Base-by-base conservation (phyloP, 768 basidiomycete genomes). In the Suillus americanus region DNA sequence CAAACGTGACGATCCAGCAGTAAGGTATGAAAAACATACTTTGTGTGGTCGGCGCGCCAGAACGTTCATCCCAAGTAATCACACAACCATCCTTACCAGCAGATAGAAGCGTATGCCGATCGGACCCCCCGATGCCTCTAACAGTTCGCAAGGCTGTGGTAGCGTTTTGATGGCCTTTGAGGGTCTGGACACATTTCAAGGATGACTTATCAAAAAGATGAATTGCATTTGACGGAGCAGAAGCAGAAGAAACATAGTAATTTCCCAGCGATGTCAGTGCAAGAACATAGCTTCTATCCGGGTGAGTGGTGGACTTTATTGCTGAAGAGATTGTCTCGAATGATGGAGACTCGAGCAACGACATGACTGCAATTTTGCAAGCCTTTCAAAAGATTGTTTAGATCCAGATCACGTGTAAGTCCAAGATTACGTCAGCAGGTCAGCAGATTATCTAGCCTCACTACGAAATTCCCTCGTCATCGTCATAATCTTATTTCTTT, bases 41-140 rank as follows among this genome's bases (percentile, higher is more conserved):
- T 80, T 86, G 84, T 41, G 89, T 82, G 55, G 81, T 77, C 57
- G 81, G 77, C 7, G 83, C 38, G 37, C 78, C 72, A 41, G 84
- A 79, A 63, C 92, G 84, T 62, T 85, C 84, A 73, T 94, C 92
- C 92, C 92, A 94, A 37, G 86, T 81, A 65, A 84, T 86, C 62
- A 94, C 84, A 61, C 81, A 79, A 2, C 91, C 91, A 67, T 93
- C 91, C 67, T 82, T 85, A 2, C 92, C 90, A 13, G 86, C 86
- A 2, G 90, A 88, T 20, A 91, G 70, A 7, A 93, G 78, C 43
- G 77, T 79, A 35, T 79, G 79, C 13, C 79, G 78, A 43, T 77
- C 68, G 1, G 78, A 70, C 2, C 81, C 81, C 1, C 80, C 80
- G 3, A 88, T 71, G 18, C 75, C 72, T 23, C 77, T 68, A 0